Conservation (phyloP, 2,329 filamentous ascomycete genomes). For the Samsoniella hepiali region DNA sequence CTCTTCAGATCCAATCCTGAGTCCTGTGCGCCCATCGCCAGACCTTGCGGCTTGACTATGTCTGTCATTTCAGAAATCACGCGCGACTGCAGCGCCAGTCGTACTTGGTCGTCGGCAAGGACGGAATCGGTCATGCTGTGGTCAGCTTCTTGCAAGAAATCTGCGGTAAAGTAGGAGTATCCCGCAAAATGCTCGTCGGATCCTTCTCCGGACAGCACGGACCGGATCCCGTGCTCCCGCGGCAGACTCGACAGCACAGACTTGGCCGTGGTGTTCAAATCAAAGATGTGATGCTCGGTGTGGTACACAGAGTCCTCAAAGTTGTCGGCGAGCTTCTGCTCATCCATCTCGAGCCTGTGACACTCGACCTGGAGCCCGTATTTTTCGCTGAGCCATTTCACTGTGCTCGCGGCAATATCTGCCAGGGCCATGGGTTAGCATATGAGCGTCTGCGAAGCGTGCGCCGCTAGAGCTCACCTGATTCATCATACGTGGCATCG, state of each 20-base stretch:
- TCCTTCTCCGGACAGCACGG: background rate
- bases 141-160: no score
- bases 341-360: background rate
- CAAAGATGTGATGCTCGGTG: background rate
- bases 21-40: no score
- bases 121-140: no score
- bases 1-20: no score
- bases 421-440: background rate
- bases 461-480: background rate
- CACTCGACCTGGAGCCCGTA: background rate
- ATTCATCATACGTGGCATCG: background rate
- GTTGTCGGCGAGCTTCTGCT: conserved; percentile 1
- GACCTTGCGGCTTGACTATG: no score
- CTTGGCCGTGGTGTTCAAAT: background rate
- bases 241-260: background rate
- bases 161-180: conserved; percentile 1
- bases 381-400: background rate
- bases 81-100: no score
- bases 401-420: background rate
- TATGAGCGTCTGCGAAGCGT: background rate
- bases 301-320: conserved; percentile 1
- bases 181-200: conserved; percentile 4
- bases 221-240: background rate
- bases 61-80: no score
- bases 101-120: no score